phyloP scores from a whole-genome alignment of 192 early-diverging fungal genomes.

The Podila epigama region DNA sequence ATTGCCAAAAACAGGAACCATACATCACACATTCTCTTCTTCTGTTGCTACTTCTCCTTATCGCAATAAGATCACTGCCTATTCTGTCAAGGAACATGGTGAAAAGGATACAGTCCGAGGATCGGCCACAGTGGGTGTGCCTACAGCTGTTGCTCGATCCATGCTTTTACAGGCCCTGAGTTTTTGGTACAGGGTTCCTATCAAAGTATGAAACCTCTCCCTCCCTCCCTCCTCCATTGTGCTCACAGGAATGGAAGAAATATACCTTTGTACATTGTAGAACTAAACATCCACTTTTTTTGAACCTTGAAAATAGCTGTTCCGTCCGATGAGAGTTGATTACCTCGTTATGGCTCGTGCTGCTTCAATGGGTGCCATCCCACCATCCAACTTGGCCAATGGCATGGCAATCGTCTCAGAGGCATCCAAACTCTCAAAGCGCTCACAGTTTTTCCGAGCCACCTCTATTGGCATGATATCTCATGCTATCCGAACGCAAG shows the following conservation, averaged over 20 bases:
- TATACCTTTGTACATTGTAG: no score
- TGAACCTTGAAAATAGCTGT: slow-evolving; percentile 55
- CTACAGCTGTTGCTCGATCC: slow-evolving; percentile 62
- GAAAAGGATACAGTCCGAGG: slow-evolving; percentile 58
- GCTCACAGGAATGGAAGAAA: no score
- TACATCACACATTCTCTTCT: neutral
- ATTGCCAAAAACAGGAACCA: neutral
- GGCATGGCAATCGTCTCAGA: slow-evolving; percentile 10
- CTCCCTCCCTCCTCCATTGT: neutral
- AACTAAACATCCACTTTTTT: neutral
- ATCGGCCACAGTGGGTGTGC: slow-evolving; percentile 59
- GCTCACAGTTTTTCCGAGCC: slow-evolving; percentile 59
- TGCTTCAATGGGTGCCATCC: slow-evolving; percentile 58
- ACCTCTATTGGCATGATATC: slow-evolving; percentile 78
- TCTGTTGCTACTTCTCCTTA: neutral
- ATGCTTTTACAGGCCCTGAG: slow-evolving; percentile 60
- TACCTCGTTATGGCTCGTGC: slow-evolving; percentile 81
- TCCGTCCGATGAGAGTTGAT: slow-evolving; percentile 79
- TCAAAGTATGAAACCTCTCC: slow-evolving; percentile 54
- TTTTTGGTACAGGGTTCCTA: slow-evolving; percentile 64
- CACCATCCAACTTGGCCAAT: slow-evolving; percentile 39
- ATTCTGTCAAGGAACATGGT: slow-evolving; percentile 20
- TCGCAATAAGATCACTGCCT: slow-evolving; percentile 9
- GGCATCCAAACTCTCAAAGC: slow-evolving; percentile 4
- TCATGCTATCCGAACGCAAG: slow-evolving; percentile 71